Evolutionary conservation across 2,329 filamentous ascomycete species (phyloP), one percentile per base, ranked within the genome.

Genomic region (Rhynchosporium secalis): DNA sequence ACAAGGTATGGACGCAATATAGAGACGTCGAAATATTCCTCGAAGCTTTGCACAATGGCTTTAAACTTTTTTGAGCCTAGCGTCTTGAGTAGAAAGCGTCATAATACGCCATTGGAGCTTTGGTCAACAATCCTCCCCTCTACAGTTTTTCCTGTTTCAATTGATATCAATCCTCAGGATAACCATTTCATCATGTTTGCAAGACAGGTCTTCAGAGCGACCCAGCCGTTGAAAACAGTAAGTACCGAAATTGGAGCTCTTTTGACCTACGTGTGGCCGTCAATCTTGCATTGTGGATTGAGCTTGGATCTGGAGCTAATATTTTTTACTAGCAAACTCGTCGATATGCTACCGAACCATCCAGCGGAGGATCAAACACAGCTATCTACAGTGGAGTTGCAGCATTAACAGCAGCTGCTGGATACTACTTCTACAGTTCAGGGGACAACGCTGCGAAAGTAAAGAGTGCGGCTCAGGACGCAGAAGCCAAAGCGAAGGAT

Each of bases 271-370:
- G 20, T 20, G 20, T 20, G 20, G 20, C 20, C 20, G n/a, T 40
- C 7, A 40, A 40, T 46, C 43, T 20, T 47, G 20, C 56, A 48
- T 54, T 47, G 45, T 28, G 49, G 41, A 45, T 52, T 28, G 12
- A 55, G 12, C 29, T 41, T 7, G 12, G 31, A 1, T 68, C 33
- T 8, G 28, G 33, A 68, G 56, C 58, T 54, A 60, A 59, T 54
- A 49, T 59, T 62, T 62, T 55, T 26, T 55, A 41, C 61, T 59
- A 89, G 86, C 82, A 83, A 73, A 80, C 86, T 74, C 86, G 87
- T 74, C 81, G 83, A 72, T 97, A 96, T 77, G 90, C 93, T 62
- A 89, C 90, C 67, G 82, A 86, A 71, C 62, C 75, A 47, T 64
- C 73, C 64, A 75, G 61, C 68, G 66, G 62, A 76, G 78, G 83